Base-by-base conservation (phyloP, 1,284 basidiomycete species). In the Apiotrichum veenhuisii region DNA sequence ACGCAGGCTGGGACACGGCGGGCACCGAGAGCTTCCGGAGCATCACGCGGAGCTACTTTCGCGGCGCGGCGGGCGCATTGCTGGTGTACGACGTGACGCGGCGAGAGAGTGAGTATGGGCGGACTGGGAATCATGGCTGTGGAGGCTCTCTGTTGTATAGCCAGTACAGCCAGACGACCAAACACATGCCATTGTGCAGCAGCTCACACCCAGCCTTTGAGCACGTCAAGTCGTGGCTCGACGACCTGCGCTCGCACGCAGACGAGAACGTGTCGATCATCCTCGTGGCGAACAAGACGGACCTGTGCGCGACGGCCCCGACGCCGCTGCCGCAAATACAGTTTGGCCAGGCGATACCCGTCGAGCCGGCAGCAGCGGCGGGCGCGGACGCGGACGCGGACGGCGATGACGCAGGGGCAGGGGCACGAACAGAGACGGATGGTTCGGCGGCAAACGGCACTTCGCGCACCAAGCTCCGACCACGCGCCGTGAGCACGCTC, bases 1-100 rank as follows among this genome's bases (percentile, higher is more conserved):
- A n/a, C 33, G 18, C 52, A 74, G 72, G 72, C 57, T 75, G 73
- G 73, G 73, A 75, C 51, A 75, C 73, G n/a, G 73, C 73, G 15
- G 73, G 73, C 12, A 72, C 73, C 4, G 73, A 75, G 58, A 65
- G 60, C 37, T 75, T 75, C 55, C 57, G 73, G 37, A 67, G 89
- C 33, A 95, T 98, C 27, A 97, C 94, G 12, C 81, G 94, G 63
- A 93, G 89, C 72, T 98, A 98, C 77, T 98, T 97, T 75, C 84
- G 94, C 55, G 93, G 93, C 36, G 91, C 94, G 8, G 91, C 91
- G 10, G 91, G 91, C 17, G 90, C 88, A 38, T 84, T 98, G 54
- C 82, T 98, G 26, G 92, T 97, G 3, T 98, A 95, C 77, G 93
- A 97, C 76, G 95, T 97, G 68, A 95, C 94, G 50, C 86, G 86